Base-by-base conservation (phyloP, 306 rosid species). In the Dryas drummondii region DNA sequence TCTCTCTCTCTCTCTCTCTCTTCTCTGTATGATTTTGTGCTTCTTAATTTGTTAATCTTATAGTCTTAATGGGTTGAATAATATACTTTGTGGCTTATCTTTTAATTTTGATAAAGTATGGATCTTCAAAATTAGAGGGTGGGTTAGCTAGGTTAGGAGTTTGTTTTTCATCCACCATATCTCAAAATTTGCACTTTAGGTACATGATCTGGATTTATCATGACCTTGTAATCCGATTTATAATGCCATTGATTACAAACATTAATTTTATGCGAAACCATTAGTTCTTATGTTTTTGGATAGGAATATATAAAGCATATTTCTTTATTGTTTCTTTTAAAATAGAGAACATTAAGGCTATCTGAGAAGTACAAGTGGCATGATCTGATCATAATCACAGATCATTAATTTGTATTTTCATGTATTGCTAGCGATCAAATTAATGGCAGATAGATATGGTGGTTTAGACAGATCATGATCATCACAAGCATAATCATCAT, bases 1-100 rank as follows among this genome's bases (percentile, higher is more conserved):
- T 70, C 76, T 83, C 87, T 56, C 50, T 42, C 69, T 68, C 9
- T 65, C 7, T n/a, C 9, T 12, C 22, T 37, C 11, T 48, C 60
- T 1, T 16, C 52, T 27, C 12, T 37, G 51, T 16, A 42, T 70
- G 13, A 5, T 59, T 56, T 55, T 65, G 19, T 60, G 42, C 37
- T 51, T 57, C 9, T 32, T 22, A 22, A 22, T 22, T 37, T 59
- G 68, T 45, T 32, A 32, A 32, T 52, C 7, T 58, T 5, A 54
- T 14, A 12, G 47, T 37, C 37, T 54, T 17, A 12, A 54, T 54
- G 41, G 1, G 37, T 70, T 71, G 27, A 58, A 58, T 32, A 32
- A 32, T 32, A 32, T 26, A 22, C 63, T 58, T 58, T 58, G 41
- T 11, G 63, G 14, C 5, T 19, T 58, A 4, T 42, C 61, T 9